Evolutionary conservation across 352 stramenopile genomes (phyloP), one percentile per base, ranked within the genome.

Genomic region (Pythium sukuiense): DNA sequence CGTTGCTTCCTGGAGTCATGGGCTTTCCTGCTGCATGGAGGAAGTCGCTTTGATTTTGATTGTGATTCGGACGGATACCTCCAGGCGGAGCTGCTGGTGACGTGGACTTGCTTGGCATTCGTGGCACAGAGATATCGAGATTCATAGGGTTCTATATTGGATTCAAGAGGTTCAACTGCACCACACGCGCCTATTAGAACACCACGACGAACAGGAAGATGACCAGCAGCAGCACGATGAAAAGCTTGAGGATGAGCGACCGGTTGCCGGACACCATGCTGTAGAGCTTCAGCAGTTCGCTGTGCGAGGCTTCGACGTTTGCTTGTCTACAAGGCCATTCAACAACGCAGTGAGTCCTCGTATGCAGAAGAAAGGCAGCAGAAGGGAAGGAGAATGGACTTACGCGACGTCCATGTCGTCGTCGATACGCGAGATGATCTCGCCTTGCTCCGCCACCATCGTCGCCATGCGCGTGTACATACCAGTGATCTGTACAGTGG

Each of bases 351-450:
- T n/a, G 26, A 41, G 37, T 39, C 29, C 49, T 6, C 3, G 1
- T 6, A 53, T 41, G 13, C 37, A 18, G 16, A 33, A 32, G n/a
- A 29, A 65, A 69, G 9, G 73, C 61, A n/a, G 55, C 24, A 55
- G 11, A 56, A 43, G 37, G 24, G 61, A n/a, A 26, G 55, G 2
- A 50, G 4, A 61, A 30, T 52, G 20, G 35, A 86, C 84, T 75
- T 90, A 93, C 84, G 87, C 87, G n/a, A 92, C 79, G 49, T 90
- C 76, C 81, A 95, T 93, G 71, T 95, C 80, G 65, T 95, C 87
- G 59, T 95, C 87, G 59, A 95, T 95, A 13, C 87, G 84, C 20
- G 77, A 79, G 43, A 95, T 87, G 49, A 93, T 81, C 59, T 95
- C 83, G 24, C 85, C 84, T 69, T 95, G 85, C 54, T 92, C 80